Base-by-base conservation (phyloP, 306 rosid species). In the Leucaena leucocephala region DNA sequence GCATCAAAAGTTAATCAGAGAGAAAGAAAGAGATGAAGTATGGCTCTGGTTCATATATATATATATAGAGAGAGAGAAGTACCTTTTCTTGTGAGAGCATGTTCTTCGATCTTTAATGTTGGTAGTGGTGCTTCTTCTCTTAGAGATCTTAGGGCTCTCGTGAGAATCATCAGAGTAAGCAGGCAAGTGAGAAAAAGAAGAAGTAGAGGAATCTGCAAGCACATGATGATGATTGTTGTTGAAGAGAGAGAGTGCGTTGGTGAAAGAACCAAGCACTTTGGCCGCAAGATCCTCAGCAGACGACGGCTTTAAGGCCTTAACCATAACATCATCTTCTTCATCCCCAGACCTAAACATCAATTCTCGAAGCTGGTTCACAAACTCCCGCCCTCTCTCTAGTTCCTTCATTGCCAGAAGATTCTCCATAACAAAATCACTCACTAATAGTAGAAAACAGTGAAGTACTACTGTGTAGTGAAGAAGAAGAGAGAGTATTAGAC, bases 51-150 rank as follows among this genome's bases (percentile, higher is more conserved):
- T 52, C 22, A 52, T 17, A 6, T 17, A 49, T 16, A 16, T 5
- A 13, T 12, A 46, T 46, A 73, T 3, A 33, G 87, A 48, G 9
- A 36, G 39, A 36, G 39, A 36, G 15, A 45, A 45, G 15, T 45
- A 45, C 97, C 94, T 90, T 84, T 92, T 85, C 73, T 85, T 90
- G 82, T 87, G 84, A 15, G 83, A 73, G 0, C 92, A 92, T 62
- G 89, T 83, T 36, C 85, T 84, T 36, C 87, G 69, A 71, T 87
- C 87, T 71, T 84, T 85, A 19, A 59, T 55, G 6, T 63, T 52
- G 36, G 67, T 42, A 36, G 68, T 50, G 71, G 45, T 35, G 27
- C 68, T 68, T 36, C 71, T 72, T 19, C 57, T 84, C 86, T 74
- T 80, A 71, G 72, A 86, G 27, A 27, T 27, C 27, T 71, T 82